Evolutionary conservation across 163 green algal species (phyloP).

Genomic region (Chloromonas sp.): DNA sequence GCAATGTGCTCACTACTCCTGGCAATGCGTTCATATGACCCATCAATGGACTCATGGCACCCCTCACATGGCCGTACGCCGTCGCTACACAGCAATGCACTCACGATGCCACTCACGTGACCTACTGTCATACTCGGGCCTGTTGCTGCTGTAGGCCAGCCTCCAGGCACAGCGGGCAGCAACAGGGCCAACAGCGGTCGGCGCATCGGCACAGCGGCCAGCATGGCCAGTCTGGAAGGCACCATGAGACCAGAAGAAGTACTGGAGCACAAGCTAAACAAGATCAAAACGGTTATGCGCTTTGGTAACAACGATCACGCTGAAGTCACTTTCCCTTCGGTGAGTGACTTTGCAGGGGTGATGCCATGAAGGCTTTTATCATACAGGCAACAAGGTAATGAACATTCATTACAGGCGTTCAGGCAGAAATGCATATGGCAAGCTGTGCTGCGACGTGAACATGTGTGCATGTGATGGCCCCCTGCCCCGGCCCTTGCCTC

Average conservation of each 20-base stretch:
- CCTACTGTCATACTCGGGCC: no score
- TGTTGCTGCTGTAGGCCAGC: neutral
- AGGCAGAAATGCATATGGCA: neutral
- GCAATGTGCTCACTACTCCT: no score
- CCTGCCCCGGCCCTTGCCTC: neutral
- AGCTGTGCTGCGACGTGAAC: neutral
- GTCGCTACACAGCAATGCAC: no score
- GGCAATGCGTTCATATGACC: no score
- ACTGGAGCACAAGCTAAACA: constrained; percentile 23
- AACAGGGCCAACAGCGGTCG: neutral
- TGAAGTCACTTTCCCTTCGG: constrained; percentile 24
- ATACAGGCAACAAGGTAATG: no score
- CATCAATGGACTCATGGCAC: no score
- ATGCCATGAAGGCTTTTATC: no score
- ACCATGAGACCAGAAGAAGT: constrained; percentile 8
- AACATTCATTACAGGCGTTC: neutral
- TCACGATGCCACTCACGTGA: no score
- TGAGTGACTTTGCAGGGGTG: neutral
- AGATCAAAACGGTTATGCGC: constrained; percentile 29
- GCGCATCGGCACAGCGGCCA: constrained; percentile 14
- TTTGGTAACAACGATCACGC: constrained; percentile 12
- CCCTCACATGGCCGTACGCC: no score
- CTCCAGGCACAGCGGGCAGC: neutral
- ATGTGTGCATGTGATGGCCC: neutral
- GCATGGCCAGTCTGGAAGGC: constrained; percentile 8